Percentiles rank a stretch among this genome's conserved stretches.
phyloP scores from a whole-genome alignment of 208 protist species.

The Leishmania mexicana region DNA sequence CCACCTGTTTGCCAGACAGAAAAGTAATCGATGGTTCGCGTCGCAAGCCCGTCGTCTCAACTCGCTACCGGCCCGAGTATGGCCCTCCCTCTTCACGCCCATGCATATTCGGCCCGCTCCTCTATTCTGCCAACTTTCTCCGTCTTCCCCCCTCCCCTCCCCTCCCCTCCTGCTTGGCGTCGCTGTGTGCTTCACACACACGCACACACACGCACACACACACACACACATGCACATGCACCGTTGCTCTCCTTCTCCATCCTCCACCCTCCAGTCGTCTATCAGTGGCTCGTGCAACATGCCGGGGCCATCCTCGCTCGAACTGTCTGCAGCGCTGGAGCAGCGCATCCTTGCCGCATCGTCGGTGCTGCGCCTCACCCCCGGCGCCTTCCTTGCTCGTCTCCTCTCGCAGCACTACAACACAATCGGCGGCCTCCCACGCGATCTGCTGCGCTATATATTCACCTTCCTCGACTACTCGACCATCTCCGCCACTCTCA shows the following conservation, averaged over 20 bases:
- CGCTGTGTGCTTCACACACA: not conserved
- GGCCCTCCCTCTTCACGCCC: not conserved
- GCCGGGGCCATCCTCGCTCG: constrained; percentile 16
- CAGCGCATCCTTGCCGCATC: constrained; percentile 37
- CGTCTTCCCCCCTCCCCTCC: not conserved
- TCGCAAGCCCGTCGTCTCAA: not conserved
- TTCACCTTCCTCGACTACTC: constrained; percentile 57
- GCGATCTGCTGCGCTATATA: constrained; percentile 38
- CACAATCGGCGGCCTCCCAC: constrained; percentile 45
- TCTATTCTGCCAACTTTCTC: not conserved
- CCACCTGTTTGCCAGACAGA: not conserved
- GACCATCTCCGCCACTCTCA: constrained; percentile 32
- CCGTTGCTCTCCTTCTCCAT: constrained; percentile 1
- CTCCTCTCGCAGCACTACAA: constrained; percentile 45
- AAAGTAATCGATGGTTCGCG: not conserved
- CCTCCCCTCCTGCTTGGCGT: not conserved
- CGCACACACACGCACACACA: no score
- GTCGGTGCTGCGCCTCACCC: constrained; percentile 31
- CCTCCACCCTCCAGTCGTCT: not conserved
- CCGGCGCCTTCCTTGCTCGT: constrained; percentile 29
- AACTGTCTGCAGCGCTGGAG: constrained; percentile 22
- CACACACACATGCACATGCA: not conserved
- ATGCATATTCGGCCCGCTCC: not conserved
- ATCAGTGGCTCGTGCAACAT: constrained; percentile 7
- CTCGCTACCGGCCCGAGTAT: not conserved